Percentiles rank a stretch among this genome's conserved stretches.
These are phyloP conservation scores for Scedosporium apiospermum DNA, from an alignment of 2,329 filamentous ascomycete genomes.

Conservation along the genomic window DNA sequence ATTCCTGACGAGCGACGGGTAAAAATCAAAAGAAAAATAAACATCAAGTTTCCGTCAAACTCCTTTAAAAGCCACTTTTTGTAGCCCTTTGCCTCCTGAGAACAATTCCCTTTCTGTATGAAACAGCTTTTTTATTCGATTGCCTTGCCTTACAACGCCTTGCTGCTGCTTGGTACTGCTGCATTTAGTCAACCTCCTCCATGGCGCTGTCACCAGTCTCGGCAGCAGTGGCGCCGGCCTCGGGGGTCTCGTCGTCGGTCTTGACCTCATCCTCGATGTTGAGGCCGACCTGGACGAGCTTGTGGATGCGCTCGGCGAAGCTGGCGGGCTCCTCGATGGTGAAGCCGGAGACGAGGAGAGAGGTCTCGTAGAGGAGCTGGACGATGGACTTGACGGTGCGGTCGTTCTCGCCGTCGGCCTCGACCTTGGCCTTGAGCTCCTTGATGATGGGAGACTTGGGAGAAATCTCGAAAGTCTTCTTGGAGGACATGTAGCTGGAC, in stretches of 20 bases:
- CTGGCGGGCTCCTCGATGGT: constrained; percentile 97
- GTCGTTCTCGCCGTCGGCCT: constrained; percentile 94
- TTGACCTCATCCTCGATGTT: constrained; percentile 93
- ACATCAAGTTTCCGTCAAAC: background rate
- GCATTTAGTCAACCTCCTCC: constrained; percentile 97
- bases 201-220: constrained; percentile 84
- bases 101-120: background rate
- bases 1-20: background rate
- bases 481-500: constrained; percentile 99
- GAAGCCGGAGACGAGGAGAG: constrained; percentile 96
- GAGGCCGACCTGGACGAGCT: constrained; percentile 94
- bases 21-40: constrained; percentile 1
- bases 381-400: constrained; percentile 99
- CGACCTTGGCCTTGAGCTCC: constrained; percentile 99
- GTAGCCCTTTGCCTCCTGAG: background rate
- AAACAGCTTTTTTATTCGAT: constrained; percentile 1
- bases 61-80: background rate
- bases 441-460: constrained; percentile 95
- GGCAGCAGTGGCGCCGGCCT: constrained; percentile 48
- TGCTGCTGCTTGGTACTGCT: background rate
- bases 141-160: background rate
- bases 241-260: constrained; percentile 45
- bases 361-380: constrained; percentile 97
- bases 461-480: constrained; percentile 99
- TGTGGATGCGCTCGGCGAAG: constrained; percentile 99